Evolutionary conservation across 1,139 yeast genomes (phyloP).

Genomic region (Hemisphaericaspora xylanilytica): DNA sequence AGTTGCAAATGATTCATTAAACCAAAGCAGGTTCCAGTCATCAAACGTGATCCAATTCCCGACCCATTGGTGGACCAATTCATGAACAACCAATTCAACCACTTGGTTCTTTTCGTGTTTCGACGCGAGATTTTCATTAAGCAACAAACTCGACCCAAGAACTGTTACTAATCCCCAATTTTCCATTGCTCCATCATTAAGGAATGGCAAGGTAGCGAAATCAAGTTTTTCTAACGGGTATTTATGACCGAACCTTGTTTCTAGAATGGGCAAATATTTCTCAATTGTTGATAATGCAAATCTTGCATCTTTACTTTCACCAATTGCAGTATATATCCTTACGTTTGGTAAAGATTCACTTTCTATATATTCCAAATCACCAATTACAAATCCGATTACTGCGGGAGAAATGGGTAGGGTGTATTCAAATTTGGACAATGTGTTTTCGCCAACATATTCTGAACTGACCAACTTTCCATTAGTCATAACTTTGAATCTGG

Average conservation of each 20-base stretch:
- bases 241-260: conserved; percentile 34
- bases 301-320: conserved; percentile 45
- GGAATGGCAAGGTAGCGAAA: conserved; percentile 62
- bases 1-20: conserved; percentile 76
- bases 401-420: conserved; percentile 63
- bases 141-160: conserved; percentile 47
- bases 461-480: conserved; percentile 35
- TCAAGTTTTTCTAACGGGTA: conserved; percentile 66
- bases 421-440: conserved; percentile 40
- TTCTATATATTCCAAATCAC: conserved; percentile 57
- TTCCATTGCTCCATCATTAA: conserved; percentile 78
- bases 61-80: conserved; percentile 74
- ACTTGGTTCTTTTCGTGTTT: conserved; percentile 25
- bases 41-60: conserved; percentile 68
- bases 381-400: conserved; percentile 63
- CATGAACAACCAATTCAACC: conserved; percentile 63
- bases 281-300: conserved; percentile 45
- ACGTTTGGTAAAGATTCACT: conserved; percentile 31
- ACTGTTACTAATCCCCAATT: conserved; percentile 69
- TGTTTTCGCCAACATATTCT: conserved; percentile 21
- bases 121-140: conserved; percentile 24
- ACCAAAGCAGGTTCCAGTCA: conserved; percentile 66
- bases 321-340: conserved; percentile 55
- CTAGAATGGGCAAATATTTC: conserved; percentile 47
- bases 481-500: conserved; percentile 48